Percentiles rank a stretch among this genome's conserved stretches.
Conservation (phyloP, 371 early-diverging fungal genomes). For the Smittium mucronatum region DNA sequence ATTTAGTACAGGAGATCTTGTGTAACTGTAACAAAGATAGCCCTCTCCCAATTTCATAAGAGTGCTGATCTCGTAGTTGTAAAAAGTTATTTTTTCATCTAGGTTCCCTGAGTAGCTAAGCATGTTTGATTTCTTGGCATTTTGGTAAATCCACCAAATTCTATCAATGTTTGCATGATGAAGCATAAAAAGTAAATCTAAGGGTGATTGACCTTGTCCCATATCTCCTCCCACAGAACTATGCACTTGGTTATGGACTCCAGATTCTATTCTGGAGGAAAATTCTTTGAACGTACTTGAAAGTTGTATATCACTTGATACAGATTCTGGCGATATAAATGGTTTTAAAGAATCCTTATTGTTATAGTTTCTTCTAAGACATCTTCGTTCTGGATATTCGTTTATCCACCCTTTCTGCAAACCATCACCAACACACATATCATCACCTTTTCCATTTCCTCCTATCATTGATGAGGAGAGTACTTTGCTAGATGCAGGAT, state of each 20-base stretch:
- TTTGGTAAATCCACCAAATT: constrained; percentile 35
- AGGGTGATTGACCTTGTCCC: constrained; percentile 30
- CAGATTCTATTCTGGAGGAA: constrained; percentile 24
- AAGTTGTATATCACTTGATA: constrained; percentile 21
- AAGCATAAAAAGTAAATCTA: constrained; percentile 37
- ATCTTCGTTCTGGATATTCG: constrained; percentile 28
- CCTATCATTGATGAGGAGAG: constrained; percentile 25
- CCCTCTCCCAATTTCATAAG: constrained; percentile 31
- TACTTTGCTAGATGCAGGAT: constrained; percentile 26
- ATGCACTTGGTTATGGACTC: constrained; percentile 35
- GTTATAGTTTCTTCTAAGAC: constrained; percentile 31
- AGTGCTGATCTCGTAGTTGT: constrained; percentile 14
- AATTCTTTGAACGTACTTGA: constrained; percentile 22
- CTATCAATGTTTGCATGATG: constrained; percentile 41
- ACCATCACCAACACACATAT: constrained; percentile 27
- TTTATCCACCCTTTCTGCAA: constrained; percentile 22
- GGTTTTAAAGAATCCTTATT: constrained; percentile 23
- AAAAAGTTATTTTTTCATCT: constrained; percentile 14
- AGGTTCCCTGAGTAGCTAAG: constrained; percentile 23
- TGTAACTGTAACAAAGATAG: constrained; percentile 30
- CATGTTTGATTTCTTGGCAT: constrained; percentile 23
- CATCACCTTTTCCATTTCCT: constrained; percentile 27
- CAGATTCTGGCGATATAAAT: constrained; percentile 33
- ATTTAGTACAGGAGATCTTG: constrained; percentile 14
- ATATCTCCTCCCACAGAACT: constrained; percentile 37